A percentile compares a stretch with the other conserved stretches of the same genome.
phyloP scores from a whole-genome alignment of 257 asterid genomes.

The Fraxinus anomala region DNA sequence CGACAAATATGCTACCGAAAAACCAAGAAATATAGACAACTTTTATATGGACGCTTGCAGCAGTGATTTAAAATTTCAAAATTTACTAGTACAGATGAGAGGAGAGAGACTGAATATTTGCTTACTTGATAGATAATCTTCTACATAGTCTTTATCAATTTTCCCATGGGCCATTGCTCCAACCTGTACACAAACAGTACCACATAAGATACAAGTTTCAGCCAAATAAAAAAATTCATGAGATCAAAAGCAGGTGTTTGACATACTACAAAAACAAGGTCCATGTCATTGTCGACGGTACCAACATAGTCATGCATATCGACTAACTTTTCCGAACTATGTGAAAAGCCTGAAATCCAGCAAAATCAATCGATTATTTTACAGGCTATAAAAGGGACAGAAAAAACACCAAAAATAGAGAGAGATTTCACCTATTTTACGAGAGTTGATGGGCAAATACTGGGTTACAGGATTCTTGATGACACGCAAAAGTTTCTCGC shows the following conservation, averaged over 20 bases:
- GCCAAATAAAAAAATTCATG: not conserved
- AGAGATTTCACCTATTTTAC: slow-evolving; percentile 64
- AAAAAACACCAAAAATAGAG: not conserved
- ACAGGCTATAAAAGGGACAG: slow-evolving; percentile 5
- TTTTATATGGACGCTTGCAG: not conserved
- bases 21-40: not conserved
- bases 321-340: slow-evolving; percentile 80
- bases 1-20: not conserved
- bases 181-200: slow-evolving; percentile 46
- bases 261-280: slow-evolving; percentile 88
- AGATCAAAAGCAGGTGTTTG: not conserved
- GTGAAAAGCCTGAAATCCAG: slow-evolving; percentile 71
- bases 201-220: slow-evolving; percentile 11
- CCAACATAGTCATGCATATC: slow-evolving; percentile 69
- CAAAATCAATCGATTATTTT: slow-evolving; percentile 13
- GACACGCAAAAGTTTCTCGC: slow-evolving; percentile 73
- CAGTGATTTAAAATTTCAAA: not conserved
- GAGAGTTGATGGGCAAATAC: slow-evolving; percentile 72
- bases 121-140: slow-evolving; percentile 81
- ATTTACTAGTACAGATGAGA: not conserved
- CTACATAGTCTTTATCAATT: slow-evolving; percentile 69
- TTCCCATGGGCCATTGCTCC: slow-evolving; percentile 98
- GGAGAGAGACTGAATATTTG: slow-evolving; percentile 8
- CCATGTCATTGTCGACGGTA: slow-evolving; percentile 47
- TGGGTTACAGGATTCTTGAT: slow-evolving; percentile 80